Conservation (phyloP, 1,284 basidiomycete genomes). For the Meira miltonrushii region DNA sequence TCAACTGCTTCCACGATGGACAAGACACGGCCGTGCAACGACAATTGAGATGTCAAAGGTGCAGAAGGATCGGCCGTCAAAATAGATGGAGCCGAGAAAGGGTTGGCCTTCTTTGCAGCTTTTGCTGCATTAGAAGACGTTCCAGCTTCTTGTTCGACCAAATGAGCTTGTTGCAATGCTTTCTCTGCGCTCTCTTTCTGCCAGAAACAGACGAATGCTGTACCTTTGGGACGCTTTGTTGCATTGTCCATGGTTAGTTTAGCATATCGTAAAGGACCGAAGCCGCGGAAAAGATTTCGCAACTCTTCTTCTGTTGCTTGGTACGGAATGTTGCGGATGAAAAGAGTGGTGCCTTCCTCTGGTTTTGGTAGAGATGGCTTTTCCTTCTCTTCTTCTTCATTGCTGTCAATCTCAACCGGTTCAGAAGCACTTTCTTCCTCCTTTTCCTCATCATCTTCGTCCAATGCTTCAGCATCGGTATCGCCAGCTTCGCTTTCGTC, state of each 20-base stretch:
- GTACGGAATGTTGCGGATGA: conserved; percentile 90
- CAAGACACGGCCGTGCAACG: conserved; percentile 85
- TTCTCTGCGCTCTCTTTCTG: conserved; percentile 82
- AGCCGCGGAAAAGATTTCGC: conserved; percentile 56
- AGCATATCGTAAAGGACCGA: conserved; percentile 88
- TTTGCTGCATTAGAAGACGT: conserved; percentile 16
- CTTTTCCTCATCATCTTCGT: conserved; percentile 21
- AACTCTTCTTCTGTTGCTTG: conserved; percentile 59
- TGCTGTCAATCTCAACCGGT: conserved; percentile 52
- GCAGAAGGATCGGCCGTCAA: conserved; percentile 87
- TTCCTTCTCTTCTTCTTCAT: conserved; percentile 38
- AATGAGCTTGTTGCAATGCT: conserved; percentile 68
- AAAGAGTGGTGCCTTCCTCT: conserved; percentile 73
- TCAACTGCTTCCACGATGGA: conserved; percentile 87
- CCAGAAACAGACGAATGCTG: conserved; percentile 98
- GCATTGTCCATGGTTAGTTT: conserved; percentile 80
- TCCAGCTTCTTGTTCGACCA: conserved; percentile 39
- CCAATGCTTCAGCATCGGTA: conserved; percentile 53
- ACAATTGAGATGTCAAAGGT: conserved; percentile 72
- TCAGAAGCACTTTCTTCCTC: conserved; percentile 48
- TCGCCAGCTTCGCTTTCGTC: conserved; percentile 57
- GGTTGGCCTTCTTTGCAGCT: conserved; percentile 31
- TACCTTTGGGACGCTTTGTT: conserved; percentile 70
- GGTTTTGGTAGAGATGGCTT: conserved; percentile 38
- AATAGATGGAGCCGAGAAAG: conserved; percentile 45